A percentile compares a stretch with the other conserved stretches of the same genome.
Evolutionary conservation across 768 basidiomycete genomes (phyloP).

Genomic region (Russula earlei): DNA sequence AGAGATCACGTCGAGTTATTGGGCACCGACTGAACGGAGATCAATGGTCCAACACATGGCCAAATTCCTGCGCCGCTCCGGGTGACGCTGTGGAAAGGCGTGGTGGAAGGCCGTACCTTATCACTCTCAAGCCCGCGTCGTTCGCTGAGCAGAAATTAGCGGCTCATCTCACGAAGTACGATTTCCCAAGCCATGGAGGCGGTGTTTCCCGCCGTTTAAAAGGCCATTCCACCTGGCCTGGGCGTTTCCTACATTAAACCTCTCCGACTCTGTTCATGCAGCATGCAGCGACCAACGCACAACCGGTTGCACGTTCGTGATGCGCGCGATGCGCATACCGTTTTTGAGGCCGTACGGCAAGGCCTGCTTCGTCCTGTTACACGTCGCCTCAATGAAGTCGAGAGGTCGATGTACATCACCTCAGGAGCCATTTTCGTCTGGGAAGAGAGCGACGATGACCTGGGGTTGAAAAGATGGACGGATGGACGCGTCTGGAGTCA

Average conservation of each 20-base stretch:
- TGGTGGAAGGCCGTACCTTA: constrained; percentile 17
- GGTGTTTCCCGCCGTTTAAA: constrained; percentile 13
- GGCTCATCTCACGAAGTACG: constrained; percentile 20
- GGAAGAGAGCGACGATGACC: constrained; percentile 60
- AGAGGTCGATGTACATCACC: constrained; percentile 43
- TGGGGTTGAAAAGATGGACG: constrained; percentile 59
- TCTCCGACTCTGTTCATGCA: constrained; percentile 39
- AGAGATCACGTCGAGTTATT: constrained; percentile 11
- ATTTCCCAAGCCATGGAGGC: constrained; percentile 16
- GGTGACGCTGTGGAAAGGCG: constrained; percentile 13
- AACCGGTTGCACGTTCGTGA: constrained; percentile 56
- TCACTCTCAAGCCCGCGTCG: constrained; percentile 15
- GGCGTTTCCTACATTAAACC: constrained; percentile 27
- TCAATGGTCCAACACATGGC: constrained; percentile 18
- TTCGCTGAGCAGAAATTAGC: constrained; percentile 16
- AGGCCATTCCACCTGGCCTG: constrained; percentile 6
- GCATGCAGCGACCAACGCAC: constrained; percentile 58
- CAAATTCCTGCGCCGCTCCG: constrained; percentile 14
- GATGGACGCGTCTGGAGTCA: constrained; percentile 64
- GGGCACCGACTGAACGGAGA: constrained; percentile 17
- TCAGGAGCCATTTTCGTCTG: constrained; percentile 62
- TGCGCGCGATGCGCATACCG: constrained; percentile 53
- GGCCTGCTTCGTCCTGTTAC: constrained; percentile 40
- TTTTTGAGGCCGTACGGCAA: constrained; percentile 57
- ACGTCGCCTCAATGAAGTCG: constrained; percentile 52